Evolutionary conservation across 805 yeast genomes (phyloP).

Genomic region (Saccharomycopsis vini): DNA sequence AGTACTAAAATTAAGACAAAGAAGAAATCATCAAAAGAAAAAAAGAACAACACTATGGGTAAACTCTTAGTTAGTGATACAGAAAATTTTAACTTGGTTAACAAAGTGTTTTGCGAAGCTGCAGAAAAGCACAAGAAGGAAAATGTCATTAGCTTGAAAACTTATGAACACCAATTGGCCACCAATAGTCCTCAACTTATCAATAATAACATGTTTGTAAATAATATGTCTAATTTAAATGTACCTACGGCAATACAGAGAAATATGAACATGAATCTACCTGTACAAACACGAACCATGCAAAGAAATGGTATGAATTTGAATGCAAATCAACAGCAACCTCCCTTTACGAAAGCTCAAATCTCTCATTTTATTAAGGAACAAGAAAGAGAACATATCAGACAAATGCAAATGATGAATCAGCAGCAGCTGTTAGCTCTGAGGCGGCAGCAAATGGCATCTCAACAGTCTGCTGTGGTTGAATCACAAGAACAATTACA

Average conservation of each 20-base stretch:
- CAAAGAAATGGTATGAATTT: too few species aligned
- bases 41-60: slow-evolving; percentile 8
- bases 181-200: neutral
- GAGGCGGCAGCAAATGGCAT: neutral
- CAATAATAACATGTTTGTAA: neutral
- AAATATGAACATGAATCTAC: too few species aligned
- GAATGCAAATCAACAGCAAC: neutral
- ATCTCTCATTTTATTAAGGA: slow-evolving; percentile 6
- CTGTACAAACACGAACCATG: neutral
- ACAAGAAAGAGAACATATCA: neutral
- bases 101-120: slow-evolving; percentile 7
- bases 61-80: slow-evolving; percentile 9
- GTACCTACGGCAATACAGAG: too few species aligned
- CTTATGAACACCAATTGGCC: slow-evolving; percentile 1
- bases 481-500: neutral
- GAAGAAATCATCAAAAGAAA: neutral
- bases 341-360: slow-evolving; percentile 8
- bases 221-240: too few species aligned
- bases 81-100: slow-evolving; percentile 14
- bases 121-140: slow-evolving; percentile 1
- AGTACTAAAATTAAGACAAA: slow-evolving; percentile 3
- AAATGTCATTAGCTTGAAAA: neutral
- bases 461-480: neutral
- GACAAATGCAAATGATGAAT: neutral
- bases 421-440: neutral